Conservation (phyloP, 495 filamentous ascomycete genomes). For the Geoglossum glabrum region DNA sequence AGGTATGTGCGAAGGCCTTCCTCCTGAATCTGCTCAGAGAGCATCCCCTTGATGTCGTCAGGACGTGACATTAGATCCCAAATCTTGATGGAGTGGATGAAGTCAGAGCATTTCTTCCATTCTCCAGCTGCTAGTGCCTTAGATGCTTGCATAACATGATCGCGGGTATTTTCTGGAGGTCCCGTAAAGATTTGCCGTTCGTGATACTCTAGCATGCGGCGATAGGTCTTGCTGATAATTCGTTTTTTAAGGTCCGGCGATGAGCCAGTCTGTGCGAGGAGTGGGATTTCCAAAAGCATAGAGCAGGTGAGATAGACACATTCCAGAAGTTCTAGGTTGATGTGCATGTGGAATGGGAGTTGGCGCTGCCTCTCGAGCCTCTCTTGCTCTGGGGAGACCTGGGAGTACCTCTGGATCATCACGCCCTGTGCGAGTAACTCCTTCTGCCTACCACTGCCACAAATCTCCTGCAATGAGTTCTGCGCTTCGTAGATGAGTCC, state of each 20-base stretch:
- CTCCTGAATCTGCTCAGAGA: constrained; percentile 92
- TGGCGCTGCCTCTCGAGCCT: constrained; percentile 88
- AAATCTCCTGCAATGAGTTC: constrained; percentile 91
- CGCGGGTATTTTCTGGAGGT: constrained; percentile 92
- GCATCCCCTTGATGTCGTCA: constrained; percentile 85
- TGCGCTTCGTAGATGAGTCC: constrained; percentile 95
- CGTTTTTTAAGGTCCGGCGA: constrained; percentile 93
- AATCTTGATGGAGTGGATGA: constrained; percentile 95
- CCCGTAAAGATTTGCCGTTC: constrained; percentile 98
- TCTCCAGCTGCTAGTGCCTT: constrained; percentile 91
- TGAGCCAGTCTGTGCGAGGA: constrained; percentile 88
- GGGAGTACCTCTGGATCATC: constrained; percentile 87
- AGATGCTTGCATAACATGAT: constrained; percentile 97
- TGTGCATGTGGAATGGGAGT: constrained; percentile 99
- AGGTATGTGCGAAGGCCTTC: constrained; percentile 96
- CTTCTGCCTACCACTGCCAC: constrained; percentile 90
- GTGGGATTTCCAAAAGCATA: constrained; percentile 96
- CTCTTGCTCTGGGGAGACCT: constrained; percentile 93
- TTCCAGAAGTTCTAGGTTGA: constrained; percentile 94
- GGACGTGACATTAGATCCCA: constrained; percentile 91
- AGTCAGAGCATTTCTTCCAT: constrained; percentile 87
- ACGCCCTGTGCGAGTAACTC: constrained; percentile 94
- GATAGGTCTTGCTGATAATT: constrained; percentile 98
- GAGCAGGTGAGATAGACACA: constrained; percentile 96
- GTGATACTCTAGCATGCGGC: constrained; percentile 96